phyloP scores from a whole-genome alignment of 495 filamentous ascomycete genomes.

The Xylaria castorea region DNA sequence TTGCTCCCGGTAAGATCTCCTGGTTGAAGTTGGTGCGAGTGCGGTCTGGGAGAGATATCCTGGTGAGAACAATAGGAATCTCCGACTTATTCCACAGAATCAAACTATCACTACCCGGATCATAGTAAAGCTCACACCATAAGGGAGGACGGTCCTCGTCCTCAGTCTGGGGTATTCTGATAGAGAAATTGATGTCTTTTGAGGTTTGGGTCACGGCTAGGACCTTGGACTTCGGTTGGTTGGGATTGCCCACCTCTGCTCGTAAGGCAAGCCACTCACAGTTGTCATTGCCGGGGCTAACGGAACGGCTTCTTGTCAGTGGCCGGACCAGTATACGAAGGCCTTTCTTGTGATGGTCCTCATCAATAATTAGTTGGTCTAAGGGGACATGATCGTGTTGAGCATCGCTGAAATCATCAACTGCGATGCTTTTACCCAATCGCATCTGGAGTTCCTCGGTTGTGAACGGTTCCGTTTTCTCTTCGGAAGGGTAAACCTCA shows the following conservation, averaged over 20 bases:
- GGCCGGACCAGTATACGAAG: slow-evolving; percentile 58
- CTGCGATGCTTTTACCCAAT: slow-evolving; percentile 40
- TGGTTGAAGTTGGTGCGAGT: slow-evolving; percentile 42
- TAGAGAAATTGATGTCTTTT: slow-evolving; percentile 57
- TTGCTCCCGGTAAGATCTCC: slow-evolving; percentile 49
- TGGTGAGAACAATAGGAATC: slow-evolving; percentile 50
- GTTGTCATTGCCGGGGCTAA: slow-evolving; percentile 54
- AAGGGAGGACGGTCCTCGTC: slow-evolving; percentile 47
- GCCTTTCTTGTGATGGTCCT: slow-evolving; percentile 46
- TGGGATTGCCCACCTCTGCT: slow-evolving; percentile 51
- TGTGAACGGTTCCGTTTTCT: slow-evolving; percentile 59
- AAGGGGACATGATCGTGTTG: slow-evolving; percentile 47
- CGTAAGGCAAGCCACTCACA: slow-evolving; percentile 52
- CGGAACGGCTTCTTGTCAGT: slow-evolving; percentile 52
- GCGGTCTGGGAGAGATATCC: slow-evolving; percentile 38
- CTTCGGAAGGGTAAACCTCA: slow-evolving; percentile 52
- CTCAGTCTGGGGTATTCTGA: slow-evolving; percentile 53
- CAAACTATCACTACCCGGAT: slow-evolving; percentile 56
- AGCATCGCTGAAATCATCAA: slow-evolving; percentile 43
- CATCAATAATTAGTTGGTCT: slow-evolving; percentile 53
- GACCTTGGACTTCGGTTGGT: slow-evolving; percentile 52
- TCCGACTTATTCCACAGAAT: slow-evolving; percentile 55
- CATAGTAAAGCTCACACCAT: slow-evolving; percentile 58
- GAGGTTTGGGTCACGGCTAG: slow-evolving; percentile 57
- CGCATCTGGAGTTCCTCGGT: slow-evolving; percentile 54